These are phyloP conservation scores for Helotiales sp. DNA, from an alignment of 2,329 filamentous ascomycete genomes.

Conservation along the genomic window DNA sequence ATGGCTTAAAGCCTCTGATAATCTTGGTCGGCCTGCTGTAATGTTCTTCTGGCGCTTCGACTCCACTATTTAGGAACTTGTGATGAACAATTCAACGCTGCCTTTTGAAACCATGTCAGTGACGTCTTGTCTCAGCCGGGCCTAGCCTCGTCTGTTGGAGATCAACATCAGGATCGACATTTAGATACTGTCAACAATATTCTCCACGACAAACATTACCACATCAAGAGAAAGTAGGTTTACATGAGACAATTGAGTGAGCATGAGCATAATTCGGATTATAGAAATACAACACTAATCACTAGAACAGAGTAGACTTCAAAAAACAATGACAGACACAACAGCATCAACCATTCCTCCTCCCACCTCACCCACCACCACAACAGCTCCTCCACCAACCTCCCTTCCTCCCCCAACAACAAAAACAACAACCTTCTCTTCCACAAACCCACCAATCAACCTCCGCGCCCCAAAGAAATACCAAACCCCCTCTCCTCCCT, in stretches of 20 bases:
- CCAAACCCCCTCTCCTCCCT: not conserved
- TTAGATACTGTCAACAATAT: not conserved
- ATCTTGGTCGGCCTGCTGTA: no score
- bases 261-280: no score
- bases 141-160: not conserved
- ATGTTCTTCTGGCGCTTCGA: no score
- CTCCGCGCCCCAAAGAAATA: not conserved
- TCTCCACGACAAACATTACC: not conserved
- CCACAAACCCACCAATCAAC: not conserved
- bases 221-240: not conserved
- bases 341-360: not conserved
- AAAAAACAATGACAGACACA: not conserved
- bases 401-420: not conserved
- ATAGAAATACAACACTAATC: no score
- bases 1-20: not conserved
- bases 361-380: not conserved
- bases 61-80: no score
- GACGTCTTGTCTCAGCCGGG: constrained; percentile 5
- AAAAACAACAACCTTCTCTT: not conserved
- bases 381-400: not conserved
- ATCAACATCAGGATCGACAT: not conserved
- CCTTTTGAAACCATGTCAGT: constrained; percentile 2
- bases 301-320: no score
- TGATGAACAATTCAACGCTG: not conserved
- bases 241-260: no score